Conservation (phyloP, 768 basidiomycete genomes). For the Terana coerulea region DNA sequence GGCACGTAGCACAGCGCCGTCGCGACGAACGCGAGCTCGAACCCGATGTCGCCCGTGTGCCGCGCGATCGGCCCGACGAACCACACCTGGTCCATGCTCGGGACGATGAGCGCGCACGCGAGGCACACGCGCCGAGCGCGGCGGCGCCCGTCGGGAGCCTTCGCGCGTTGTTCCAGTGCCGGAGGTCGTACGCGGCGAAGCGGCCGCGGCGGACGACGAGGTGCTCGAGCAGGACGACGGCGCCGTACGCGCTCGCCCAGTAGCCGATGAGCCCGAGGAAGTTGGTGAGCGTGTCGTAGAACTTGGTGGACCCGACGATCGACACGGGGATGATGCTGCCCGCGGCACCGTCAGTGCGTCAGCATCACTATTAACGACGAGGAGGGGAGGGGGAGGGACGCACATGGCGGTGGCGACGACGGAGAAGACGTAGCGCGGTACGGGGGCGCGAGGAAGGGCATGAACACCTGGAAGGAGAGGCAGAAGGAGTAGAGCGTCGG, state of each 20-base stretch:
- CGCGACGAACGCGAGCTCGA: slow-evolving; percentile 53
- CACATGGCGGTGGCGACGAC: slow-evolving; percentile 65
- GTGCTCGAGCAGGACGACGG: slow-evolving; percentile 64
- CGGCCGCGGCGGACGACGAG: slow-evolving; percentile 53
- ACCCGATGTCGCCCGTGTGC: slow-evolving; percentile 66
- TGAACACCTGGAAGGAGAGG: slow-evolving; percentile 66
- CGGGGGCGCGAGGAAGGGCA: slow-evolving; percentile 51
- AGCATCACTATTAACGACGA: not conserved
- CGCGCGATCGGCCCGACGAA: slow-evolving; percentile 66
- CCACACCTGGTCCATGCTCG: slow-evolving; percentile 70
- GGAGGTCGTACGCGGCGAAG: slow-evolving; percentile 45
- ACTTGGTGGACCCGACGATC: slow-evolving; percentile 64
- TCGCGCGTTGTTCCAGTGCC: slow-evolving; percentile 49
- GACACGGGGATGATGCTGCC: slow-evolving; percentile 61
- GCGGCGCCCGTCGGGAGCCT: slow-evolving; percentile 61
- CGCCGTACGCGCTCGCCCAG: slow-evolving; percentile 47
- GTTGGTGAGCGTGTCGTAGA: slow-evolving; percentile 60
- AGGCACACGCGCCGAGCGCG: slow-evolving; percentile 49
- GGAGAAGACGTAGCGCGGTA: slow-evolving; percentile 71
- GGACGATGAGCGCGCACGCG: slow-evolving; percentile 54
- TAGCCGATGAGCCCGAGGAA: slow-evolving; percentile 61
- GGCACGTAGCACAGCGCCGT: slow-evolving; percentile 49
- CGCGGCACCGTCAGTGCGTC: not conserved
- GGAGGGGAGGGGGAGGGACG: slow-evolving; percentile 23
- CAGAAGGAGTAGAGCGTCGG: slow-evolving; percentile 80